A percentile compares a stretch with the other conserved stretches of the same genome.
Conservation (phyloP, 2,329 filamentous ascomycete genomes). For the Trichoderma arundinaceum region DNA sequence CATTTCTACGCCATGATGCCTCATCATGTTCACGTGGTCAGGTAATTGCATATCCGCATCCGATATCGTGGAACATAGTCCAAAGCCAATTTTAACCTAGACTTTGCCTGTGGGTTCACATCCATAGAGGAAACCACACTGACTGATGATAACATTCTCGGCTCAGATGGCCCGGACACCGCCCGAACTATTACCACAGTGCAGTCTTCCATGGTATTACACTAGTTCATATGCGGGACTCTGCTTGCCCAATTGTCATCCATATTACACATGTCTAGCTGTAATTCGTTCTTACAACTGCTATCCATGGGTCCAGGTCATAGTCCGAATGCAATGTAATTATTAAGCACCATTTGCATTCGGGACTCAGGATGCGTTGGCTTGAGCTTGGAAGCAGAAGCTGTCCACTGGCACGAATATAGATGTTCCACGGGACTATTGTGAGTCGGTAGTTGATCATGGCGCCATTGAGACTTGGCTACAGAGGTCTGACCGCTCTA, state of each 20-base stretch:
- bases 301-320: background rate
- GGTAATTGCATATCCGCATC: background rate
- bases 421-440: background rate
- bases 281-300: background rate
- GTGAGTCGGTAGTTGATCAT: background rate
- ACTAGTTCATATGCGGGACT: too few relatives aligned
- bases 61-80: background rate
- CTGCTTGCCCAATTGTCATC: background rate
- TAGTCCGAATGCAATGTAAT: background rate
- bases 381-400: too few relatives aligned
- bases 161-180: background rate
- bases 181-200: background rate
- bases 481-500: background rate
- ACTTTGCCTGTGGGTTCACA: background rate
- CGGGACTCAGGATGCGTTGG: too few relatives aligned
- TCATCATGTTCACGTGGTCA: conserved; percentile 5
- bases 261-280: background rate
- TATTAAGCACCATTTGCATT: background rate
- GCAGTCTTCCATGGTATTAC: background rate
- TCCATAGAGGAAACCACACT: background rate
- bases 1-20: background rate
- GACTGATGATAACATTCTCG: background rate
- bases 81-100: background rate
- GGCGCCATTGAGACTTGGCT: background rate
- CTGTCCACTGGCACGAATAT: background rate